These are phyloP conservation scores for Chrysoporthe puriensis DNA, from an alignment of 2,329 filamentous ascomycete genomes.

Conservation along the genomic window DNA sequence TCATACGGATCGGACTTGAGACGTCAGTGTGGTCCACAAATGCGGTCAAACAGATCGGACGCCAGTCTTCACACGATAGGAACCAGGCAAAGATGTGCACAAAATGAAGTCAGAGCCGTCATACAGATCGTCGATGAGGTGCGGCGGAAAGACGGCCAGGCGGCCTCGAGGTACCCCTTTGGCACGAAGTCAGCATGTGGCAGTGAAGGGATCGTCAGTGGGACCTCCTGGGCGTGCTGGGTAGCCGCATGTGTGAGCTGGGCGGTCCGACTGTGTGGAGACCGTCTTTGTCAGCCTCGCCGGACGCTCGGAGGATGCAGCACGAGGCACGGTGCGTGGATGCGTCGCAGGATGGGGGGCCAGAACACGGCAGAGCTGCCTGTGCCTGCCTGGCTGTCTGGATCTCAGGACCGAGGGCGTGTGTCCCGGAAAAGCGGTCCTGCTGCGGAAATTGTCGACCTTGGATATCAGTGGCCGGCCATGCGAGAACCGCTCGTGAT, in stretches of 20 bases:
- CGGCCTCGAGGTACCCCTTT: background rate
- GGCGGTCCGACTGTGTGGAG: conserved; percentile 23
- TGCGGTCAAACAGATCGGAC: background rate
- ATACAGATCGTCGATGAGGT: conserved; percentile 15
- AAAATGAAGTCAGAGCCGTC: conserved; percentile 9
- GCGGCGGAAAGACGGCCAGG: conserved; percentile 18
- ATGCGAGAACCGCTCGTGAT: background rate
- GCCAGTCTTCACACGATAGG: background rate
- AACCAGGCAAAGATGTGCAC: conserved; percentile 4
- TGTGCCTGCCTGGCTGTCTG: background rate
- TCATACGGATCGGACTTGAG: background rate
- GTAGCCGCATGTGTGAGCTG: conserved; percentile 13
- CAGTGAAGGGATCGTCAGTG: conserved; percentile 18
- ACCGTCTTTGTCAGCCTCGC: conserved; percentile 20
- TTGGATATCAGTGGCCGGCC: conserved; percentile 2
- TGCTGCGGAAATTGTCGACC: conserved; percentile 14
- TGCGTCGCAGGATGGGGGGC: no score
- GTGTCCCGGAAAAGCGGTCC: background rate
- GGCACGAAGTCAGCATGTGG: conserved; percentile 22
- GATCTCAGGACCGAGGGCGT: background rate
- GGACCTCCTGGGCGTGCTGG: background rate
- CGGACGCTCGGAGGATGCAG: background rate
- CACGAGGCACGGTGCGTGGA: no score
- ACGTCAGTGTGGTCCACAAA: conserved; percentile 1
- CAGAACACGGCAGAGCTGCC: background rate